A percentile compares a stretch with the other conserved stretches of the same genome.
phyloP scores from a whole-genome alignment of 805 yeast species.

The Maudiozyma barnettii region DNA sequence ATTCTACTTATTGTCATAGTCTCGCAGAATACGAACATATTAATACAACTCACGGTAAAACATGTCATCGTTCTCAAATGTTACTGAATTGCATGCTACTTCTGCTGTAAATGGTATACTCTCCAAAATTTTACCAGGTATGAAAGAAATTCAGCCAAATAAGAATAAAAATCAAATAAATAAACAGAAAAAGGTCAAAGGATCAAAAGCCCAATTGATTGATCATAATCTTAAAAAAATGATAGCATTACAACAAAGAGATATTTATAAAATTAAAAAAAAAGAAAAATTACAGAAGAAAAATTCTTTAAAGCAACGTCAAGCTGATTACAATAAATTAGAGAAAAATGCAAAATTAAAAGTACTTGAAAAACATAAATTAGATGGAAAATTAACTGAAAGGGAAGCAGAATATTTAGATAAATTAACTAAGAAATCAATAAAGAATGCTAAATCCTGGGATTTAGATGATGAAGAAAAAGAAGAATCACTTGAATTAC shows the following conservation, averaged over 20 bases:
- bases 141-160: slow-evolving; percentile 12
- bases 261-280: slow-evolving; percentile 28
- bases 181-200: slow-evolving; percentile 6
- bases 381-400: slow-evolving; percentile 24
- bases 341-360: slow-evolving; percentile 28
- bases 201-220: slow-evolving; percentile 32
- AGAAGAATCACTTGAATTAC: slow-evolving; percentile 36
- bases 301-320: slow-evolving; percentile 18
- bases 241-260: slow-evolving; percentile 28
- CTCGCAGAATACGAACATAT: too few relatives aligned
- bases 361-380: slow-evolving; percentile 28
- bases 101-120: slow-evolving; percentile 36
- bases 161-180: slow-evolving; percentile 2
- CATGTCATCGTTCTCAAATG: slow-evolving; percentile 11
- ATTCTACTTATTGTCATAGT: too few relatives aligned
- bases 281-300: slow-evolving; percentile 27
- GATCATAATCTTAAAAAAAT: slow-evolving; percentile 30
- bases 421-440: slow-evolving; percentile 30
- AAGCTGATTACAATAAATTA: slow-evolving; percentile 13
- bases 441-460: slow-evolving; percentile 34
- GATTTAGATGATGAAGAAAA: slow-evolving; percentile 27
- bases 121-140: slow-evolving; percentile 31
- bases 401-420: slow-evolving; percentile 31
- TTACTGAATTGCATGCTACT: slow-evolving; percentile 31
- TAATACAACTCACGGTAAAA: too few relatives aligned